Evolutionary conservation across 306 rosid genomes (phyloP).

Genomic region (Malus fusca): DNA sequence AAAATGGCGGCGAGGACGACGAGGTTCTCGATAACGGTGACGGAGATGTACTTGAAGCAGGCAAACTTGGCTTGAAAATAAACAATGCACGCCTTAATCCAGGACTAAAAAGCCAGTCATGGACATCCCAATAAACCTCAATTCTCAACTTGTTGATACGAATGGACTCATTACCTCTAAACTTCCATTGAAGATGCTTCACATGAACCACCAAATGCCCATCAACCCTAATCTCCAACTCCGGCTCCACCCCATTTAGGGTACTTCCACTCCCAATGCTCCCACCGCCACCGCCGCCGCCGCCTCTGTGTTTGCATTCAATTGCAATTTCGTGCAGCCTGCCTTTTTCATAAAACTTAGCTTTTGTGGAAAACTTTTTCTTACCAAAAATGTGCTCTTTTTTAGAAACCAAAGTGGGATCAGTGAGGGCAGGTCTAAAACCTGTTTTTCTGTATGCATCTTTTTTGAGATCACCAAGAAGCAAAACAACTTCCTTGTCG

Average conservation of each 20-base stretch:
- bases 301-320: slow-evolving; percentile 47
- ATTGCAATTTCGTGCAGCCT: slow-evolving; percentile 70
- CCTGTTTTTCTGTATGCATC: slow-evolving; percentile 69
- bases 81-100: slow-evolving; percentile 83
- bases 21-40: slow-evolving; percentile 34
- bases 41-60: slow-evolving; percentile 24
- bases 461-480: slow-evolving; percentile 71
- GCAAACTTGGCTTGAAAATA: slow-evolving; percentile 64
- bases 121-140: slow-evolving; percentile 89
- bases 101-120: slow-evolving; percentile 83
- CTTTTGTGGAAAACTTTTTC: slow-evolving; percentile 63
- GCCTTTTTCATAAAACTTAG: slow-evolving; percentile 65
- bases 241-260: slow-evolving; percentile 54
- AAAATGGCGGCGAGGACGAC: slow-evolving; percentile 24
- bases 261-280: slow-evolving; percentile 19
- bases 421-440: slow-evolving; percentile 69
- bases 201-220: slow-evolving; percentile 70
- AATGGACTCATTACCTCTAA: slow-evolving; percentile 79
- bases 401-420: slow-evolving; percentile 67
- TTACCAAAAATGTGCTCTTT: slow-evolving; percentile 76
- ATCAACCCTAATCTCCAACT: slow-evolving; percentile 84
- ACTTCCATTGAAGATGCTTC: slow-evolving; percentile 85
- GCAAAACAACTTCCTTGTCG: slow-evolving; percentile 66
- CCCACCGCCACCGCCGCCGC: neutral
- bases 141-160: slow-evolving; percentile 62